Conservation (phyloP, 768 basidiomycete genomes). For the Trametes villosa region DNA sequence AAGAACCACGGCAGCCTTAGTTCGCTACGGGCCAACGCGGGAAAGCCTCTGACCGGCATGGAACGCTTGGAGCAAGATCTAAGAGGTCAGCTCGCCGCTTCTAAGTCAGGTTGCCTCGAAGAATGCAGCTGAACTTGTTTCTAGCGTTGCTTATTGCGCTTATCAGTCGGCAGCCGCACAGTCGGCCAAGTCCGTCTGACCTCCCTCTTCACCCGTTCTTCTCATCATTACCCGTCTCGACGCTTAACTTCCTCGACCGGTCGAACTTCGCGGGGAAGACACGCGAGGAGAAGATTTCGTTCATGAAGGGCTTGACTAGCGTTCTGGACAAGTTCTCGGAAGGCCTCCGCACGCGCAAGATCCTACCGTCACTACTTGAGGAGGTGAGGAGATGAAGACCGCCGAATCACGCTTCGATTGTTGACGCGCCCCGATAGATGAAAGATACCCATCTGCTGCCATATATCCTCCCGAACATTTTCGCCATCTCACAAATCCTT, state of each 20-base stretch:
- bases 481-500: conserved; percentile 80
- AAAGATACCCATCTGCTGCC: conserved; percentile 93
- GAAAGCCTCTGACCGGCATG: conserved; percentile 63
- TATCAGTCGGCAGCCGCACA: conserved; percentile 76
- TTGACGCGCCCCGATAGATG: conserved; percentile 54
- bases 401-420: not conserved
- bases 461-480: conserved; percentile 95
- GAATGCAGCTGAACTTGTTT: not conserved
- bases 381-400: conserved; percentile 64
- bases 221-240: conserved; percentile 93
- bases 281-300: conserved; percentile 93
- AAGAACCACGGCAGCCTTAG: conserved; percentile 79
- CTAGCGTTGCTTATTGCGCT: conserved; percentile 79
- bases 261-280: conserved; percentile 95
- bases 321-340: conserved; percentile 89
- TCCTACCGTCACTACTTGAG: conserved; percentile 90
- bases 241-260: conserved; percentile 93
- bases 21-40: conserved; percentile 69
- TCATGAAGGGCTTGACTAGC: conserved; percentile 85
- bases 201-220: conserved; percentile 90
- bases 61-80: conserved; percentile 71
- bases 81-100: conserved; percentile 53
- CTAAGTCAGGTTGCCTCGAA: too few relatives aligned
- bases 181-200: conserved; percentile 75
- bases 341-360: conserved; percentile 83